Evolutionary conservation across 1,284 basidiomycete genomes (phyloP).

Genomic region (Wolfiporia cocos): DNA sequence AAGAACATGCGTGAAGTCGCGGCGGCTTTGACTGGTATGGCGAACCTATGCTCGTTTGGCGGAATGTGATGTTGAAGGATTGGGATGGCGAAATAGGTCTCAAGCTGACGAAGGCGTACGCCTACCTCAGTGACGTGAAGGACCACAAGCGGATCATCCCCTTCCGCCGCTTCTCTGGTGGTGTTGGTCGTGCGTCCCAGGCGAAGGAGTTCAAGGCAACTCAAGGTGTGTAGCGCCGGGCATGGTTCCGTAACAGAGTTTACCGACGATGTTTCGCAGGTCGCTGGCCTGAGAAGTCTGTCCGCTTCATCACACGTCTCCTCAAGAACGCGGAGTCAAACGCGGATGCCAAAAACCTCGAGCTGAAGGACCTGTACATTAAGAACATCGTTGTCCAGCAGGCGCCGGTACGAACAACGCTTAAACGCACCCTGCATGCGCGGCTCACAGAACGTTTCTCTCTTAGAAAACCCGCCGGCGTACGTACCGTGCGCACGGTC

Average conservation of each 20-base stretch:
- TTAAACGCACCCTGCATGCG: background rate
- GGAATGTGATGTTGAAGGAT: background rate
- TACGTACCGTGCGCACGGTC: conserved; percentile 98
- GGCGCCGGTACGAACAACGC: conserved; percentile 70
- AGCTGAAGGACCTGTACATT: conserved; percentile 89
- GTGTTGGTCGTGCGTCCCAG: conserved; percentile 96
- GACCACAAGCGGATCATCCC: conserved; percentile 98
- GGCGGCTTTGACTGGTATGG: conserved; percentile 78
- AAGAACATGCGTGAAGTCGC: conserved; percentile 99
- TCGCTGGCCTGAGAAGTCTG: conserved; percentile 99
- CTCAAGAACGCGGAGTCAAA: conserved; percentile 99
- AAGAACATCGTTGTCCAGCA: conserved; percentile 99
- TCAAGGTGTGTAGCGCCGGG: conserved; percentile 63
- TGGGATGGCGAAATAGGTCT: conserved; percentile 67
- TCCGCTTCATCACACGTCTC: conserved; percentile 91
- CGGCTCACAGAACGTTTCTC: conserved; percentile 1
- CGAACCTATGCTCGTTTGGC: background rate
- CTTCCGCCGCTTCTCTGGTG: conserved; percentile 95
- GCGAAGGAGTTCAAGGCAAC: conserved; percentile 98
- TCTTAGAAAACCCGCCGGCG: conserved; percentile 95
- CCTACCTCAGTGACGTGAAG: conserved; percentile 90
- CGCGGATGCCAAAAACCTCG: conserved; percentile 96
- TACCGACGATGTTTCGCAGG: conserved; percentile 42
- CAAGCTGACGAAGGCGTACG: conserved; percentile 93
- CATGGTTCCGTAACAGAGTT: background rate